Conservation (phyloP, 1,284 basidiomycete species). For the Ganoderma meredithae region DNA sequence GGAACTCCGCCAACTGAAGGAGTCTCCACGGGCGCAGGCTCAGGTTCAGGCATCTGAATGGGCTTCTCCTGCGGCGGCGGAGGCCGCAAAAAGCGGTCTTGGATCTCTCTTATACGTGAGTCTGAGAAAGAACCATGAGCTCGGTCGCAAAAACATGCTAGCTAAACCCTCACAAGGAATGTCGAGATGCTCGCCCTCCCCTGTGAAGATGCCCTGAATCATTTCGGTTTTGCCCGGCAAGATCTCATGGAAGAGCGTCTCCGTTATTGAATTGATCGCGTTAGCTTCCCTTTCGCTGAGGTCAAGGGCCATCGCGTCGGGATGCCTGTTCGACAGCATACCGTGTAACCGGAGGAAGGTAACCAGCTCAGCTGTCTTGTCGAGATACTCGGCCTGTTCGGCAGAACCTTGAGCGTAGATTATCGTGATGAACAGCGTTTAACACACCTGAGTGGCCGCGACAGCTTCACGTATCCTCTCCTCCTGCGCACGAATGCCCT, state of each 20-base stretch:
- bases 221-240: conserved; percentile 55
- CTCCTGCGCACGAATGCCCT: conserved; percentile 61
- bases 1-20: conserved; percentile 47
- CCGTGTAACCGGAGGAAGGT: conserved; percentile 71
- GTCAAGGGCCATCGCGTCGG: conserved; percentile 51
- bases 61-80: conserved; percentile 44
- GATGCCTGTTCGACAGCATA: conserved; percentile 56
- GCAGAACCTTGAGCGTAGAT: conserved; percentile 8
- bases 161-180: conserved; percentile 59
- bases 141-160: not conserved
- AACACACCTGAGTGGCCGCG: conserved; percentile 62
- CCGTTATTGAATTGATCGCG: conserved; percentile 58
- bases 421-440: conserved; percentile 1
- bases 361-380: conserved; percentile 60
- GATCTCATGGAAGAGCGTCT: conserved; percentile 63
- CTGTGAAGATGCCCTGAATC: conserved; percentile 62
- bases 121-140: conserved; percentile 48
- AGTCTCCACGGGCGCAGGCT: conserved; percentile 35
- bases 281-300: conserved; percentile 59
- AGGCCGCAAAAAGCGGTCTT: conserved; percentile 58
- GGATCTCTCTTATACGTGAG: conserved; percentile 63
- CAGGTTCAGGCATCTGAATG: conserved; percentile 20
- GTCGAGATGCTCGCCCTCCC: conserved; percentile 62
- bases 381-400: conserved; percentile 46
- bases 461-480: conserved; percentile 62